phyloP scores from a whole-genome alignment of 2,329 filamentous ascomycete species.

The Rhynchosporium secalis region DNA sequence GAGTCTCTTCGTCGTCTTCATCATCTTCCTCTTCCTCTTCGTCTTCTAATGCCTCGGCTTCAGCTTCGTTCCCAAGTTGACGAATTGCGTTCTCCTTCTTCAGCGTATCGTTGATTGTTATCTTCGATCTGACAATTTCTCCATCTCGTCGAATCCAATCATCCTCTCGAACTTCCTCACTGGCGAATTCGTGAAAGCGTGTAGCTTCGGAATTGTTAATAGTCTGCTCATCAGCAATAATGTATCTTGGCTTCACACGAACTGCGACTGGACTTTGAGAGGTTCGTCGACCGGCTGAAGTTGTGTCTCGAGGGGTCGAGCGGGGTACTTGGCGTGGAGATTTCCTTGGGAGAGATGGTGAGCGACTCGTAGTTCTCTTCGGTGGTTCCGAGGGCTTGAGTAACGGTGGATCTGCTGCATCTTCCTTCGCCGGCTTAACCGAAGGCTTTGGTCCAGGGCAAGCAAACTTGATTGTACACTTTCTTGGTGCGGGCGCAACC shows the following conservation, averaged over 20 bases:
- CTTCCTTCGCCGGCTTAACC: constrained; percentile 37
- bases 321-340: constrained; percentile 24
- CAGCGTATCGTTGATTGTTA: constrained; percentile 88
- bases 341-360: constrained; percentile 37
- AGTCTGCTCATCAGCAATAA: constrained; percentile 36
- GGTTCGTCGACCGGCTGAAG: constrained; percentile 38
- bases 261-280: constrained; percentile 44
- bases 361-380: constrained; percentile 28
- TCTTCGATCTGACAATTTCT: constrained; percentile 57
- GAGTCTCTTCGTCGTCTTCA: constrained; percentile 45
- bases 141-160: constrained; percentile 80
- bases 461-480: constrained; percentile 71
- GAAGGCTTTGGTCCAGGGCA: constrained; percentile 58
- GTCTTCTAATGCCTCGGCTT: constrained; percentile 81
- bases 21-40: constrained; percentile 54
- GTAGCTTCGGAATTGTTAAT: constrained; percentile 49
- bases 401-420: constrained; percentile 10
- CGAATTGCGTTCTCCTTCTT: constrained; percentile 88
- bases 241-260: constrained; percentile 41
- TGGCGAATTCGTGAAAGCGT: constrained; percentile 89
- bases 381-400: constrained; percentile 26
- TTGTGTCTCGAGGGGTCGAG: constrained; percentile 32
- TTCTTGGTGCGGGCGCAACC: constrained; percentile 46
- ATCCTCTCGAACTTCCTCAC: constrained; percentile 76
- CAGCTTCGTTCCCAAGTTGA: constrained; percentile 81